phyloP scores from a whole-genome alignment of 768 basidiomycete genomes.

The Phylloporus sp. region DNA sequence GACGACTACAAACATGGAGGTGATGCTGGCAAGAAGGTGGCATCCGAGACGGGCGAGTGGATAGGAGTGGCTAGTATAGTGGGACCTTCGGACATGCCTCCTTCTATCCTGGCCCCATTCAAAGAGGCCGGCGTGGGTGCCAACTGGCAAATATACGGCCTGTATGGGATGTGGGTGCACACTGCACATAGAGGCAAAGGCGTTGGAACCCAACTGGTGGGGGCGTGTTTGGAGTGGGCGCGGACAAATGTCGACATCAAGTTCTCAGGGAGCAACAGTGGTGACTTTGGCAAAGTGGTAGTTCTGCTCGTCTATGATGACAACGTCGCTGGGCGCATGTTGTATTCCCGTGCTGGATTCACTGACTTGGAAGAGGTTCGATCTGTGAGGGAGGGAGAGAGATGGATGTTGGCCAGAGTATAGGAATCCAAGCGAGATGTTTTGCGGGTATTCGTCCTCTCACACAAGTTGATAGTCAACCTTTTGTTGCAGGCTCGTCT shows the following conservation, averaged over 20 bases:
- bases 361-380: constrained; percentile 9
- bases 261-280: background rate
- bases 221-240: constrained; percentile 23
- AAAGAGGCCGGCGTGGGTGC: constrained; percentile 8
- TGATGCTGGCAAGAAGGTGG: background rate
- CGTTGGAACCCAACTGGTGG: constrained; percentile 14
- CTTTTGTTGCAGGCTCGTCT: no score
- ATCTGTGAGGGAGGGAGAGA: constrained; percentile 4
- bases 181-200: constrained; percentile 26
- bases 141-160: constrained; percentile 18
- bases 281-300: constrained; percentile 13
- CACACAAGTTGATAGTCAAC: no score
- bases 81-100: constrained; percentile 11
- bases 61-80: constrained; percentile 15
- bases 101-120: constrained; percentile 9
- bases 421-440: no score
- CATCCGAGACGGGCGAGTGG: constrained; percentile 13
- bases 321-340: constrained; percentile 13
- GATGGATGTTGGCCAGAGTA: constrained; percentile 30
- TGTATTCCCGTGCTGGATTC: constrained; percentile 24
- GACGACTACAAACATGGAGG: background rate
- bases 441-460: no score
- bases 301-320: constrained; percentile 11
- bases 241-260: constrained; percentile 14
- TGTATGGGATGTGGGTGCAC: constrained; percentile 27